A percentile compares a stretch with the other conserved stretches of the same genome.
phyloP scores from a whole-genome alignment of 768 basidiomycete species.

The Lactarius vividus region DNA sequence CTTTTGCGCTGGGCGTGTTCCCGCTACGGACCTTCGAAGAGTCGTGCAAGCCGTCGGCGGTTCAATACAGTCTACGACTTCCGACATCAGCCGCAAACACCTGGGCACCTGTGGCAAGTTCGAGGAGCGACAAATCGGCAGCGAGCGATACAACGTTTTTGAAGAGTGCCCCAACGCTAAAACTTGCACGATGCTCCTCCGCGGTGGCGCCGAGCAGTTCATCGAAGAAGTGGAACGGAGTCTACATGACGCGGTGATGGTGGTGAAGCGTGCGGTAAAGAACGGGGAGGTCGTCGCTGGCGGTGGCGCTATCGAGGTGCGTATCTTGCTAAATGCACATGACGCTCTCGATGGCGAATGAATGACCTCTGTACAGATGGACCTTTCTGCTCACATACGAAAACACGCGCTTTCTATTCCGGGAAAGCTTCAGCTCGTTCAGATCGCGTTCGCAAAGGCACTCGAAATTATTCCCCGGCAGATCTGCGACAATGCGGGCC shows the following conservation, averaged over 20 bases:
- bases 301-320: constrained; percentile 90
- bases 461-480: constrained; percentile 97
- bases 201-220: constrained; percentile 98
- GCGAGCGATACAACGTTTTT: constrained; percentile 95
- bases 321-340: neutral
- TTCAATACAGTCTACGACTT: constrained; percentile 90
- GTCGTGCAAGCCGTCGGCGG: constrained; percentile 97
- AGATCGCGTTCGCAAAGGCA: constrained; percentile 94
- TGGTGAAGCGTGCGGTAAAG: constrained; percentile 95
- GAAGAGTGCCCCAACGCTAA: constrained; percentile 90
- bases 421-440: constrained; percentile 91
- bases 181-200: constrained; percentile 90
- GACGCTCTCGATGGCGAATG: neutral
- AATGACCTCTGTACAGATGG: constrained; percentile 63
- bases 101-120: constrained; percentile 92
- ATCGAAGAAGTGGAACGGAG: constrained; percentile 97
- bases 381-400: constrained; percentile 91
- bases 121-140: constrained; percentile 94
- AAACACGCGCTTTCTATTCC: constrained; percentile 89
- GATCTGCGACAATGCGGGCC: constrained; percentile 97
- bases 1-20: constrained; percentile 97
- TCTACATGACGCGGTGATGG: constrained; percentile 98
- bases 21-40: constrained; percentile 83
- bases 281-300: constrained; percentile 97
- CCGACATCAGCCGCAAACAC: constrained; percentile 86